Conservation (phyloP, 2,329 filamentous ascomycete species). For the Ophiocordyceps camponoti-rufipedis region DNA sequence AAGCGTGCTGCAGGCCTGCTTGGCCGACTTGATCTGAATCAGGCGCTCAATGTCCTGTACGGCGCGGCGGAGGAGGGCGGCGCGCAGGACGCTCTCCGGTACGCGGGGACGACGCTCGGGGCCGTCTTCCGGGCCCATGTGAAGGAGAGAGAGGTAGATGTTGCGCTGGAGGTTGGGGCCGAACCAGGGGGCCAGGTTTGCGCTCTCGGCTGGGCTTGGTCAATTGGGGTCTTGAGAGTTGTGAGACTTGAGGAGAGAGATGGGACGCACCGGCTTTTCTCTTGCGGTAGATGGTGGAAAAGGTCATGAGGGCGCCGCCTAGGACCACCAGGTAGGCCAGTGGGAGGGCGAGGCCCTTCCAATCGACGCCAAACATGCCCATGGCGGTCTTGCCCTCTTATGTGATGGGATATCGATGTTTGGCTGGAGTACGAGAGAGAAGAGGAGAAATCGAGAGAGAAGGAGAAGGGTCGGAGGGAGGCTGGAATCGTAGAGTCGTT, state of each 20-base stretch:
- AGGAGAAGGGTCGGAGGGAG: background rate
- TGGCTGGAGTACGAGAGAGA: no score
- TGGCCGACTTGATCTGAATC: conserved; percentile 72
- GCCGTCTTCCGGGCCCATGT: conserved; percentile 47
- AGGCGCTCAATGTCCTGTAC: conserved; percentile 87
- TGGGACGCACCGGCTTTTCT: conserved; percentile 55
- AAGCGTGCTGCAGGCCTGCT: conserved; percentile 68
- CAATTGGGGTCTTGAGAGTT: background rate
- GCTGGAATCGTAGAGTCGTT: background rate
- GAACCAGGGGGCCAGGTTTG: conserved; percentile 89
- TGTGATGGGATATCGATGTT: background rate
- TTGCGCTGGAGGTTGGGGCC: conserved; percentile 78
- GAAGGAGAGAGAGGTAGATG: conserved; percentile 81
- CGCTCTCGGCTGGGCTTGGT: conserved; percentile 43
- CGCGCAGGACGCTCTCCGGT: conserved; percentile 72
- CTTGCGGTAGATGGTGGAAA: conserved; percentile 84
- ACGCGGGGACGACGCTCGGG: conserved; percentile 44
- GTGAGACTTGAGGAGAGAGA: background rate
- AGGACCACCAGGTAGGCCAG: conserved; percentile 81
- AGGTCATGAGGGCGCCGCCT: conserved; percentile 73
- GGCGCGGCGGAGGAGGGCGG: conserved; percentile 74
- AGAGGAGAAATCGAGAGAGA: no score
- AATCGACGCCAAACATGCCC: conserved; percentile 33
- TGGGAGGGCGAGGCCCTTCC: conserved; percentile 71
- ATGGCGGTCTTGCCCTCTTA: background rate